phyloP scores from a whole-genome alignment of 2,329 filamentous ascomycete genomes.

The Pseudocercospora ulei region DNA sequence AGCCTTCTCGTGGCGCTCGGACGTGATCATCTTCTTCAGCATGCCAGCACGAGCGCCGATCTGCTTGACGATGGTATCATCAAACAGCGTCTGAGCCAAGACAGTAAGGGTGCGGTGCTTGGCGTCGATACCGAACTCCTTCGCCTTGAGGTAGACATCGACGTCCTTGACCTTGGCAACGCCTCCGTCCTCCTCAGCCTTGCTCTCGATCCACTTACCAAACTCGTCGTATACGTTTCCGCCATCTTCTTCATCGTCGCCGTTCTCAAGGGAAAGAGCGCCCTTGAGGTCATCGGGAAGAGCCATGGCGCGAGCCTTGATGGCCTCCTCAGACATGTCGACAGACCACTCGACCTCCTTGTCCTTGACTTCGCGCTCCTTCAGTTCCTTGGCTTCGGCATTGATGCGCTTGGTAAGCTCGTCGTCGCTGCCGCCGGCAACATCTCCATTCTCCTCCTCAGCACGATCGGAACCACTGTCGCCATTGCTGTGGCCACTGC shows the following conservation, averaged over 20 bases:
- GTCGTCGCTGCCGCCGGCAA: constrained; percentile 74
- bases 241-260: constrained; percentile 69
- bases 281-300: constrained; percentile 94
- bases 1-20: constrained; percentile 89
- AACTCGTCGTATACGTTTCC: constrained; percentile 83
- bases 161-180: constrained; percentile 76
- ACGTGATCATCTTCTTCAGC: constrained; percentile 79
- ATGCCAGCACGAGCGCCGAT: constrained; percentile 73
- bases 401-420: constrained; percentile 73
- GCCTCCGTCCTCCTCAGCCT: constrained; percentile 57
- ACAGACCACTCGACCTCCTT: constrained; percentile 92
- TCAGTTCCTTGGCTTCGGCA: constrained; percentile 61
- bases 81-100: constrained; percentile 85
- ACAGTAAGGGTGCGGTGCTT: constrained; percentile 93
- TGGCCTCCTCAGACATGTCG: constrained; percentile 89
- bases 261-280: constrained; percentile 56
- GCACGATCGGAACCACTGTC: constrained; percentile 58
- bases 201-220: constrained; percentile 82
- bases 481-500: constrained; percentile 53
- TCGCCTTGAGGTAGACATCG: constrained; percentile 90
- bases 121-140: constrained; percentile 84
- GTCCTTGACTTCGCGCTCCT: constrained; percentile 54
- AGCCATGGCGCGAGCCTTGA: constrained; percentile 85
- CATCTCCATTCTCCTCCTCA: constrained; percentile 55
- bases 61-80: constrained; percentile 79